Conservation (phyloP, 139 green algal species). For the Chloropicon primus region DNA sequence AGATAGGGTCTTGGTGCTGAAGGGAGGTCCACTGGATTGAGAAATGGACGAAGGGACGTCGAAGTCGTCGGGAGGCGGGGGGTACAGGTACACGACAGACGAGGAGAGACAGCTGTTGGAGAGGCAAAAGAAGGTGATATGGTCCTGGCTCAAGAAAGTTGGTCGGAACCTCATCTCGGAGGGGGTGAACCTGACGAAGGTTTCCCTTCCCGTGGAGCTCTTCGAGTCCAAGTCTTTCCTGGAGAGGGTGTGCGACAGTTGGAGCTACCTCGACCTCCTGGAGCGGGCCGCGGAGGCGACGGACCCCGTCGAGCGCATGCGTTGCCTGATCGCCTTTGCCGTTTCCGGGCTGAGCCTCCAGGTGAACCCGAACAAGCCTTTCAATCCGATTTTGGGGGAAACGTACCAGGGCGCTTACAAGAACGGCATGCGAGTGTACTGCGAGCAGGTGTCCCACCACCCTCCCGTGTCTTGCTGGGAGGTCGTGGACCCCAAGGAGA, state of each 20-base stretch:
- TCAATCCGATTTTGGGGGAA: not conserved
- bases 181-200: conserved; percentile 45
- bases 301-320: not conserved
- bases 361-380: not conserved
- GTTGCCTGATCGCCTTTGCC: not conserved
- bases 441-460: conserved; percentile 17
- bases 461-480: not conserved
- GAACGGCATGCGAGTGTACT: conserved; percentile 20
- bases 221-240: not conserved
- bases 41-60: not conserved
- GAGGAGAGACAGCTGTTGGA: not conserved
- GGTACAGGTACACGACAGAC: not conserved
- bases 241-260: not conserved
- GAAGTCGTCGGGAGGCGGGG: not conserved
- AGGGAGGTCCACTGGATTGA: too few relatives aligned
- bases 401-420: not conserved
- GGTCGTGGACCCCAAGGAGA: not conserved
- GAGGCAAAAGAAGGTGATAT: conserved; percentile 1
- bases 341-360: not conserved
- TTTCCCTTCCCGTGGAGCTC: not conserved
- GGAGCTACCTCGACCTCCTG: not conserved
- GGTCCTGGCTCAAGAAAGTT: conserved; percentile 19
- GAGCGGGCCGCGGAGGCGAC: not conserved
- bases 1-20: too few relatives aligned
- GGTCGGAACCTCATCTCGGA: conserved; percentile 29